Evolutionary conservation across 1,284 basidiomycete genomes (phyloP), one percentile per base, ranked within the genome.

Genomic region (Ustilago esculenta): DNA sequence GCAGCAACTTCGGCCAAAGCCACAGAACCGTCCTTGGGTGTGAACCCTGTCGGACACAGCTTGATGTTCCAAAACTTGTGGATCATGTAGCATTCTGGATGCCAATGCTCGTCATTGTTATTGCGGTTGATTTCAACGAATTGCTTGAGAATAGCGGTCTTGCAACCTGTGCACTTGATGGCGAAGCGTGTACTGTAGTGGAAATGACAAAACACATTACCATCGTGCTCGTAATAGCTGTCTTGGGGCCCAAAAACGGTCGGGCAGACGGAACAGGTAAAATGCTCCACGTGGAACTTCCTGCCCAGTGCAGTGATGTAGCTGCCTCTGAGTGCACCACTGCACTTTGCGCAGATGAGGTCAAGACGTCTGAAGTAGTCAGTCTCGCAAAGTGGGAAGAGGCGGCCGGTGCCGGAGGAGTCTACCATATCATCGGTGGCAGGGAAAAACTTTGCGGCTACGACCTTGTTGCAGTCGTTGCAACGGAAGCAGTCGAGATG

Each of bases 1-100:
- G 49, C 45, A 21, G 49, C 39, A 7, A 47, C 50, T n/a, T 57
- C 41, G 6, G 61, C 40, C n/a, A 54, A 17, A 0, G 61, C 49
- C 20, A 46, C 56, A 30, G 67, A 49, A 10, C 69, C 66, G 17
- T 75, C 73, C 47, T 70, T 68, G 21, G 76, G 76, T 9, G 76
- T 77, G 7, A 71, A 71, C 1, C 75, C 76, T 5, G 75, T 74
- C 1, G 74, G 77, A 24, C 66, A 75, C 5, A 98, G 90, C 83
- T 97, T 96, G 83, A 98, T 94, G 82, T 98, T 98, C 95, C 95
- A 98, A 83, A 98, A 98, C 91, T 63, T 98, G 84, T 98, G 95
- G 77, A 98, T 98, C 94, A 98, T 98, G 84, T 98, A 98, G 83
- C 95, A 99, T 84, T 99, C 95, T 45, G 95, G 95, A 86, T 99